These are phyloP conservation scores for Vigna trinervia DNA, from an alignment of 306 rosid genomes.

Conservation along the genomic window DNA sequence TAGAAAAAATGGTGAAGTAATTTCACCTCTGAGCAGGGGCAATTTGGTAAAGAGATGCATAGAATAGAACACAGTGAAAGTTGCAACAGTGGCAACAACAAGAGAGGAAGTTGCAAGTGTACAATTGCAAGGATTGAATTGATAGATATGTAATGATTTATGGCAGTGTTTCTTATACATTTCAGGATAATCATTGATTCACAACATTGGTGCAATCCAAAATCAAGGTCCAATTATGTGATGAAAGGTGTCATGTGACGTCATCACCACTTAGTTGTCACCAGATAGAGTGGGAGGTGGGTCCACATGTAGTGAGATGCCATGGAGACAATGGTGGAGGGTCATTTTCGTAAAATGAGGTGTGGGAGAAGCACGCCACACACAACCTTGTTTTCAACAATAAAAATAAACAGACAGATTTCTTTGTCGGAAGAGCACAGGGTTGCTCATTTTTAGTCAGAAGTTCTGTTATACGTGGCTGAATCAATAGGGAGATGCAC, in stretches of 20 bases:
- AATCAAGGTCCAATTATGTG: background rate
- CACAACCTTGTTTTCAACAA: conserved; percentile 1
- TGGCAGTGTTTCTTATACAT: background rate
- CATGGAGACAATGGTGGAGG: conserved; percentile 18
- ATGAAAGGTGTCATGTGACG: background rate
- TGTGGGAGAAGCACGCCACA: background rate
- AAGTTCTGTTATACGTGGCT: background rate
- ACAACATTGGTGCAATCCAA: background rate
- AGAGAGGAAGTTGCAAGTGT: conserved; percentile 19
- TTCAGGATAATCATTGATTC: conserved; percentile 4
- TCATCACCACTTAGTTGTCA: conserved; percentile 1
- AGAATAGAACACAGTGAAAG: conserved; percentile 24
- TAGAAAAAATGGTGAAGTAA: background rate
- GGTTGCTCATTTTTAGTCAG: background rate
- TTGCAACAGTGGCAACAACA: background rate
- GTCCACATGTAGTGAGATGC: conserved; percentile 26
- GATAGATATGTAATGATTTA: background rate
- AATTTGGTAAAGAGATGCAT: conserved; percentile 38
- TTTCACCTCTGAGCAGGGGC: conserved; percentile 36
- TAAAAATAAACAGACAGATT: background rate
- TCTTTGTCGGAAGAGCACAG: background rate
- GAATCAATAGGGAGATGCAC: too few relatives aligned
- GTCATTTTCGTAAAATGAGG: conserved; percentile 38
- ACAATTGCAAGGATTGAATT: background rate
- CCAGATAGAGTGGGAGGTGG: background rate